Evolutionary conservation across 345 rosid species (phyloP), one percentile per base, ranked within the genome.

Genomic region (Eutrema japonicum): DNA sequence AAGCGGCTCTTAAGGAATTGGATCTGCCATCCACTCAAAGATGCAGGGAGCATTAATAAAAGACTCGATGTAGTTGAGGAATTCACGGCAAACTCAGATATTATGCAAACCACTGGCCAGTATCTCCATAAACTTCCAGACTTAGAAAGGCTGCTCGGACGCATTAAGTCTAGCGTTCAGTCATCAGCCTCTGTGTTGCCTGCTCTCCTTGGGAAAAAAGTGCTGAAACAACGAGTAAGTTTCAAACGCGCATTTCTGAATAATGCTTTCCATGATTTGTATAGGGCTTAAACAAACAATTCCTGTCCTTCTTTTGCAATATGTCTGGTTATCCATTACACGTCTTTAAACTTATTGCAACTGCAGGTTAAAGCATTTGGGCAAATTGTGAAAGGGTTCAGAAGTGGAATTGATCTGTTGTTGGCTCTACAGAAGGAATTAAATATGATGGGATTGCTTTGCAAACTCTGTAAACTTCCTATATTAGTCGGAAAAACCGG

Each of bases 11-110:
- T 94, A 66, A 85, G 98, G 80, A 82, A 76, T 73, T 94, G 98
- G 97, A 91, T 94, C 67, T 94, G 97, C 79, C 98, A 91, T 78
- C 98, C 98, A 22, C 87, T 91, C 57, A 91, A 89, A 80, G 85
- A 84, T 85, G 85, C 79, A 70, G 88, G 59, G 37, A 76, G 74
- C 83, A 94, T 94, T 75, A 89, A 91, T 64, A 80, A 83, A 62
- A 82, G 97, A 81, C 95, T 94, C 27, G 74, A 94, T 77, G 88
- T 82, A 57, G 89, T 89, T 48, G 96, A 89, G 46, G 75, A 66
- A 46, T 80, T 94, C 10, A 83, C 36, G 18, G 71, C 68, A 60
- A 77, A 81, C 72, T 77, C 97, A 37, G 98, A 87, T 68, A 57
- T 68, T 12, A 72, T 84, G 73, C 66, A 81, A 64, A 70, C 85